A percentile compares a stretch with the other conserved stretches of the same genome.
These are phyloP conservation scores for Tuber aestivum DNA, from an alignment of 495 filamentous ascomycete species.

Conservation along the genomic window DNA sequence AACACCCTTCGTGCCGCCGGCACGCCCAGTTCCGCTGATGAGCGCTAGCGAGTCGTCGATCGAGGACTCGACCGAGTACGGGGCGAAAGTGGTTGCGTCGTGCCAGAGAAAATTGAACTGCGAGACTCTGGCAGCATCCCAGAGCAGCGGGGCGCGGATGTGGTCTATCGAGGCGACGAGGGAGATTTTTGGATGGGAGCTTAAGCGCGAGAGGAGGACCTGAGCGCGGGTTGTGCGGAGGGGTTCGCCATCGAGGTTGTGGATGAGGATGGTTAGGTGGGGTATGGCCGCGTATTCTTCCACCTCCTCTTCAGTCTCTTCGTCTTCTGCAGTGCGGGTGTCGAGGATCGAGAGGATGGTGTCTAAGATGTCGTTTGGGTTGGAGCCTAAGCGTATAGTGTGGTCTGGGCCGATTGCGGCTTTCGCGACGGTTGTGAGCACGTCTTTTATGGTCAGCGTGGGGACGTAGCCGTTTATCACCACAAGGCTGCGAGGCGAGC, in stretches of 20 bases:
- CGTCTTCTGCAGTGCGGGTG: constrained; percentile 44
- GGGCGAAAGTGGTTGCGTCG: constrained; percentile 82
- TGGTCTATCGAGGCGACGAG: constrained; percentile 79
- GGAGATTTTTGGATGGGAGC: constrained; percentile 64
- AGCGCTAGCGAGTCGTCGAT: constrained; percentile 64
- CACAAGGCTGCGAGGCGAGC: constrained; percentile 52
- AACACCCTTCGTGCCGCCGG: constrained; percentile 87
- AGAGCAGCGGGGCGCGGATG: constrained; percentile 77
- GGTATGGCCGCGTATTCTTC: constrained; percentile 31
- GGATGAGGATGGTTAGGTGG: constrained; percentile 64
- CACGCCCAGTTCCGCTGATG: constrained; percentile 73
- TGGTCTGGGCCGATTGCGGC: constrained; percentile 56
- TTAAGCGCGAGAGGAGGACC: constrained; percentile 66
- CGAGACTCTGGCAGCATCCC: constrained; percentile 74
- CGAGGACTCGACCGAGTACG: constrained; percentile 74
- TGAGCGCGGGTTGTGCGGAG: constrained; percentile 68
- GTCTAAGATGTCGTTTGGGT: constrained; percentile 61
- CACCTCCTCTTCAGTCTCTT: constrained; percentile 20
- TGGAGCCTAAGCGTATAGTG: constrained; percentile 53
- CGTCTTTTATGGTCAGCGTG: constrained; percentile 67
- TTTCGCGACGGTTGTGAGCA: constrained; percentile 66
- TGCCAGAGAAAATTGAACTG: constrained; percentile 84
- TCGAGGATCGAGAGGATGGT: constrained; percentile 57
- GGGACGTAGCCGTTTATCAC: constrained; percentile 84
- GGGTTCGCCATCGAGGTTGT: constrained; percentile 74